phyloP scores from a whole-genome alignment of 306 rosid genomes.

The Dryas drummondii region DNA sequence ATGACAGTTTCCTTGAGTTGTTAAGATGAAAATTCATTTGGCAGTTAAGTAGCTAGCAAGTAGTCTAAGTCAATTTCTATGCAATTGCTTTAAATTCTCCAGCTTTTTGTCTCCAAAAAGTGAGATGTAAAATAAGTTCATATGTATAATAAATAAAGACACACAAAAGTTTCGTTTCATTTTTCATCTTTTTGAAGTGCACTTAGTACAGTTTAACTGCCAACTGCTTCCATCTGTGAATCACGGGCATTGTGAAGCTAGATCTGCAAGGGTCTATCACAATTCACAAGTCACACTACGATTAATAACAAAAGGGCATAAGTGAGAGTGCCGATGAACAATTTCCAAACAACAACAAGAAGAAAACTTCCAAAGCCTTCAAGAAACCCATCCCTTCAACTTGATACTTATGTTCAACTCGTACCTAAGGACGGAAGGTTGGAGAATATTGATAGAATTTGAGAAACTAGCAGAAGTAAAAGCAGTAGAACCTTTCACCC shows the following conservation, averaged over 20 bases:
- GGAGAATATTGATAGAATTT: neutral
- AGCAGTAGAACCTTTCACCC: neutral
- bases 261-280: conserved; percentile 48
- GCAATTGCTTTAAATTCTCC: conserved; percentile 25
- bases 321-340: conserved; percentile 12
- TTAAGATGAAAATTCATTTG: conserved; percentile 32
- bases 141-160: conserved; percentile 35
- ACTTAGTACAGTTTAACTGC: conserved; percentile 65
- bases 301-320: conserved; percentile 10
- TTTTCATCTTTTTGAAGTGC: conserved; percentile 1
- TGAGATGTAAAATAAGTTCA: conserved; percentile 34
- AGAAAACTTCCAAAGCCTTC: conserved; percentile 17
- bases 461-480: conserved; percentile 4
- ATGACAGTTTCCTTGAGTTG: conserved; percentile 12
- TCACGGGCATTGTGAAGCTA: conserved; percentile 60
- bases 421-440: neutral
- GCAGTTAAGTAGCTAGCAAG: conserved; percentile 27
- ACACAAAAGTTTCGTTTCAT: conserved; percentile 34
- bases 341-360: conserved; percentile 11
- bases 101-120: conserved; percentile 17
- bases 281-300: conserved; percentile 31
- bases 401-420: neutral
- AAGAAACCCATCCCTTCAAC: conserved; percentile 2
- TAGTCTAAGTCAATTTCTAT: conserved; percentile 21
- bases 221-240: conserved; percentile 73